Base-by-base conservation (phyloP, 495 filamentous ascomycete species). In the Talaromyces stipitatus region DNA sequence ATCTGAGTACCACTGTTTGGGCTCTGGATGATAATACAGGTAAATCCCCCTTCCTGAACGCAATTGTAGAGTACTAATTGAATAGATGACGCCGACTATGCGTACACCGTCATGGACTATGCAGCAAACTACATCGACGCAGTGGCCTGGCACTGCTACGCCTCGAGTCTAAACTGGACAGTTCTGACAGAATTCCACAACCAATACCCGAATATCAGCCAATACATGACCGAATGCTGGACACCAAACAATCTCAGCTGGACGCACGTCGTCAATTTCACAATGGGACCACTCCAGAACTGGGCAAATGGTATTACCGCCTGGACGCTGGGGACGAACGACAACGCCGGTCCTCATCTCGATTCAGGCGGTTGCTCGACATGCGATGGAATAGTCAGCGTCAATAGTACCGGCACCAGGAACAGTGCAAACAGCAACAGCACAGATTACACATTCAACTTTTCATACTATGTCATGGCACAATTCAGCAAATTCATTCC, bases 221-320 rank as follows among this genome's bases (percentile, higher is more conserved):
- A 82, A 64, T 82, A 79, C 62, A 83, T 83, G 81, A 82, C 80
- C 14, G 80, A 83, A 64, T 83, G 81, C 62, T 82, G 79, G 76
- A 81, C 74, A 1, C 70, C 72, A 0, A 68, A 72, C 1, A 54
- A 62, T 2, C 73, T 72, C 8, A 58, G 69, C 18, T 81, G 79
- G 77, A 69, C 78, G 60, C 75, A 79, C 54, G 72, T 75, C 0
- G 74, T 72, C 10, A 71, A 76, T 64, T 82, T 81, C 62, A 78
- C 76, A 8, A 73, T 83, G 62, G 80, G 79, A 0, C 79, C 80
- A 2, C 67, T 83, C 2, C 78, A 80, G 62, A 80, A 83, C 67
- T 82, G 80, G 73, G 80, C 78, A 7, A 68, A 69, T 14, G 80
- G 80, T 1, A 71, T 73, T 9, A 66, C 71, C 11, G 79, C 79